These are phyloP conservation scores for Acanthochlamys bracteata DNA, from an alignment of 106 monocot species.

Conservation along the genomic window DNA sequence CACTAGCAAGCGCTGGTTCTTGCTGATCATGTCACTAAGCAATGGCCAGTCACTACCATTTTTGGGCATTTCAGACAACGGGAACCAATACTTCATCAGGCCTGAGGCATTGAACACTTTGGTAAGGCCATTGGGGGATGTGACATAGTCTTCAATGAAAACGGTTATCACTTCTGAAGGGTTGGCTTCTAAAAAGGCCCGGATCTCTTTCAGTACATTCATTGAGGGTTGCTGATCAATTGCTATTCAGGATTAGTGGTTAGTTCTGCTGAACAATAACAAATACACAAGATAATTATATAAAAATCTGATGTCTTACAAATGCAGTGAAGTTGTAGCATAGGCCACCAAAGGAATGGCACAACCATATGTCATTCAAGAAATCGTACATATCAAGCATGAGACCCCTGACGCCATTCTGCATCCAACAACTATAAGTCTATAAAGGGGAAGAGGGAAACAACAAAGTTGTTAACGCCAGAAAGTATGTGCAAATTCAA, in stretches of 20 bases:
- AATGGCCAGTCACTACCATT: constrained; percentile 16
- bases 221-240: constrained; percentile 17
- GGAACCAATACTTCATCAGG: constrained; percentile 16
- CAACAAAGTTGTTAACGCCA: too few relatives aligned
- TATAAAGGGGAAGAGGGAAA: neutral
- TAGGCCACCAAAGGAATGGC: constrained; percentile 13
- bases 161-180: constrained; percentile 15
- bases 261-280: constrained; percentile 3
- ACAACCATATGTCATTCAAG: constrained; percentile 17
- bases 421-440: neutral
- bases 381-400: constrained; percentile 22
- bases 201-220: constrained; percentile 18
- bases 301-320: neutral
- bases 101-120: constrained; percentile 18
- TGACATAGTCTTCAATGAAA: constrained; percentile 22
- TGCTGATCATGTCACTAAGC: constrained; percentile 15
- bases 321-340: constrained; percentile 19
- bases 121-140: constrained; percentile 11
- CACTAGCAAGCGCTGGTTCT: constrained; percentile 14
- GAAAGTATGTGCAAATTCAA: too few relatives aligned
- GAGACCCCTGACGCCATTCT: constrained; percentile 20
- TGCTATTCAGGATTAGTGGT: constrained; percentile 9
- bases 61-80: constrained; percentile 13
- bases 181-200: constrained; percentile 10
- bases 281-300: neutral